Conservation (phyloP, 2,329 filamentous ascomycete species). For the Chalaropsis ovoidea region DNA sequence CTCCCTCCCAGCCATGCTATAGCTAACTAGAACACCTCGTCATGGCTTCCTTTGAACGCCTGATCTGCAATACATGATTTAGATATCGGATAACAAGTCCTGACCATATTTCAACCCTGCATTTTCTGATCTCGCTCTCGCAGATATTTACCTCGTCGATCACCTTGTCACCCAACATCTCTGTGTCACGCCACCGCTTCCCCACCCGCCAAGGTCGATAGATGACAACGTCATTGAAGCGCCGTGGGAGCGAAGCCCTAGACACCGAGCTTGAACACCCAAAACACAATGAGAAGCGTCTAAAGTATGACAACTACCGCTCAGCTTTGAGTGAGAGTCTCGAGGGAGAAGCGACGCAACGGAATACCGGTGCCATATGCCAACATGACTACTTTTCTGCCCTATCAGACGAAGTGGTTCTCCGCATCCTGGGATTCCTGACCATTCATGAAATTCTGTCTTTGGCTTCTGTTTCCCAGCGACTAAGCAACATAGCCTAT, state of each 20-base stretch:
- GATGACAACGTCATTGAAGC: neutral
- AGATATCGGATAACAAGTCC: too few relatives aligned
- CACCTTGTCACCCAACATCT: neutral
- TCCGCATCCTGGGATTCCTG: conserved; percentile 75
- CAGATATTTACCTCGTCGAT: neutral
- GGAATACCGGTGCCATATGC: neutral
- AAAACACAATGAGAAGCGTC: neutral
- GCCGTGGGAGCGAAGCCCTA: neutral
- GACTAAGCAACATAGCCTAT: conserved; percentile 59
- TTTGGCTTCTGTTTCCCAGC: conserved; percentile 57
- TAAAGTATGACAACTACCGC: neutral
- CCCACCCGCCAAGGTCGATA: neutral
- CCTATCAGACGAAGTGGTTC: conserved; percentile 77
- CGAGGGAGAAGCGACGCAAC: neutral
- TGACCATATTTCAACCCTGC: too few relatives aligned
- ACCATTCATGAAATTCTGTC: conserved; percentile 56
- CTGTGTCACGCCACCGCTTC: neutral
- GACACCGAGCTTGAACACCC: neutral
- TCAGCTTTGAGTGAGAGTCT: neutral
- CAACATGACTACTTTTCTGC: conserved; percentile 45
- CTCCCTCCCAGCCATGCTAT: too few relatives aligned
- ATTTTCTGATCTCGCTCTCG: neutral
- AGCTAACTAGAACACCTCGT: too few relatives aligned
- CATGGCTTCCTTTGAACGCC: too few relatives aligned
- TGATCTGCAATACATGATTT: too few relatives aligned